Base-by-base conservation (phyloP, 2,329 filamentous ascomycete genomes). In the Cyanodermella asteris region DNA sequence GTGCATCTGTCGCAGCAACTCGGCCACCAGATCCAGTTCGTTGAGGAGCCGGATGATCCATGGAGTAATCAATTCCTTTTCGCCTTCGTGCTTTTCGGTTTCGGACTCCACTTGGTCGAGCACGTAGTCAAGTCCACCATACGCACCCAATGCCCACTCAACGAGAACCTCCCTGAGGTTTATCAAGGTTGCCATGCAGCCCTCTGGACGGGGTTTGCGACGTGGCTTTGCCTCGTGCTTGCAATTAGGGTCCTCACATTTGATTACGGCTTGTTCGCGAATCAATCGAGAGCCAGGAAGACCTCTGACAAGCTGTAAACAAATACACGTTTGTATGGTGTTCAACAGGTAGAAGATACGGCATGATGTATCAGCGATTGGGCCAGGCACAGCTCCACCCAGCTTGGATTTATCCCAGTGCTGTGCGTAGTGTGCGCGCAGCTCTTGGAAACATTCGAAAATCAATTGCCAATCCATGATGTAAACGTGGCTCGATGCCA, bases 101-200 rank as follows among this genome's bases (percentile, higher is more conserved):
- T 59, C 40, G 6, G 52, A 49, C 13, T 57, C 55, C 2, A 64
- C 36, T 34, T 63, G 57, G 30, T 65, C 59, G 8, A 61, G 31
- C 1, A 56, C 15, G 4, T 37, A 35, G 3, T 46, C 39, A 14
- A 56, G 29, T 3, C 47, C 33, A 6, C 31, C n/a, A n/a, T n/a
- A n/a, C n/a, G n/a, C n/a, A n/a, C 51, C 32, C 3, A 38, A 10
- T 0, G 40, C 39, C 19, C 51, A 43, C 21, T 54, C 47, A 40
- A 45, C 52, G 5, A 60, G 27, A 0, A 36, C 46, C 3, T 24
- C 21, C 3, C 58, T 37, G 1, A 56, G 38, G 44, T 44, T 51
- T 1, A 47, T n/a, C 1, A 56, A 29, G 6, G 46, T n/a, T n/a
- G n/a, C n/a, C n/a, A n/a, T n/a, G n/a, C n/a, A n/a, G n/a, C n/a